phyloP scores from a whole-genome alignment of 345 rosid genomes.

The Dovyalis caffra region DNA sequence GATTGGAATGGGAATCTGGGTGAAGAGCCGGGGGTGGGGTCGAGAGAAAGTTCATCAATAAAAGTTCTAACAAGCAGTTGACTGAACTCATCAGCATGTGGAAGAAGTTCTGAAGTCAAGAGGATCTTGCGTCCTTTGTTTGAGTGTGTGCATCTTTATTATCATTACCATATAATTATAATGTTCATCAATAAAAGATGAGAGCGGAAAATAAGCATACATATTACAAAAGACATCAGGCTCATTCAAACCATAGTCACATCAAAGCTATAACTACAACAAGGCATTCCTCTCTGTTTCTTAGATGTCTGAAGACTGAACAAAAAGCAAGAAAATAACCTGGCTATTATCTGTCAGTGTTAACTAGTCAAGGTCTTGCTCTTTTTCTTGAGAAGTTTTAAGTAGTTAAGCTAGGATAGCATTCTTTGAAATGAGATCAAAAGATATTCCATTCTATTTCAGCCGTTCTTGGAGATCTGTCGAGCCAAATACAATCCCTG shows the following conservation, averaged over 20 bases:
- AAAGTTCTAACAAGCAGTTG: constrained; percentile 5
- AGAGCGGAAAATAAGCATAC: background rate
- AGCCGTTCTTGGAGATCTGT: constrained; percentile 70
- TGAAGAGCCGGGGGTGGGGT: background rate
- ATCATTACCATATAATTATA: background rate
- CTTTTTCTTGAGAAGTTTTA: background rate
- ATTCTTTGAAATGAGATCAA: constrained; percentile 63
- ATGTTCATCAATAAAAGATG: background rate
- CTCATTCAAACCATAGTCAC: background rate
- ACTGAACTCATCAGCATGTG: constrained; percentile 6
- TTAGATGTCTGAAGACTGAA: background rate
- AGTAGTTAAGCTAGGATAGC: constrained; percentile 28
- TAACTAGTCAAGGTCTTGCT: background rate
- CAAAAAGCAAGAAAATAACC: too few species aligned
- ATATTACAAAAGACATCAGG: background rate
- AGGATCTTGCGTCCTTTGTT: background rate
- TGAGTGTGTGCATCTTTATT: too few species aligned
- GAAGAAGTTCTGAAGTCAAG: constrained; percentile 2
- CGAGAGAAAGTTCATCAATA: constrained; percentile 16
- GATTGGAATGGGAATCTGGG: constrained; percentile 27
- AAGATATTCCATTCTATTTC: constrained; percentile 71
- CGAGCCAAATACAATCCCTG: constrained; percentile 76
- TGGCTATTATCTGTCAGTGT: too few species aligned
- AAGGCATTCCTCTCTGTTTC: background rate
- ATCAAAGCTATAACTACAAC: background rate